Evolutionary conservation across 1,284 basidiomycete genomes (phyloP).

Genomic region (Rhodotorula sp.): DNA sequence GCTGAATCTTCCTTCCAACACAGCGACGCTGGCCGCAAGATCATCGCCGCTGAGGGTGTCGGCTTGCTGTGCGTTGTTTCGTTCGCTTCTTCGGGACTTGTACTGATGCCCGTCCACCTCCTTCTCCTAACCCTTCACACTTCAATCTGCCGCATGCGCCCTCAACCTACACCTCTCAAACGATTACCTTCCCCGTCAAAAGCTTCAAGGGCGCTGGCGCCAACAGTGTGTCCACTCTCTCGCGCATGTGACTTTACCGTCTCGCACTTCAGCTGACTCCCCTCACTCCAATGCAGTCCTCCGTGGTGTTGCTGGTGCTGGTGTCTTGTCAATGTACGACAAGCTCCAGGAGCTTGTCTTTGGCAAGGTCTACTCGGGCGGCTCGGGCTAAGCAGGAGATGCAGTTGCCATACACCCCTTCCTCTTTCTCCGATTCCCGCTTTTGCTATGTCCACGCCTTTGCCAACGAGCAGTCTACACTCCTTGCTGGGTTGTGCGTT

Average conservation of each 20-base stretch:
- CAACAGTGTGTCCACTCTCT: conserved; percentile 54
- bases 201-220: conserved; percentile 69
- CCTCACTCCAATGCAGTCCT: conserved; percentile 53
- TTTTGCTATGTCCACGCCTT: neutral
- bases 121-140: too few species aligned
- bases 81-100: conserved; percentile 55
- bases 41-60: conserved; percentile 81
- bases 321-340: conserved; percentile 58
- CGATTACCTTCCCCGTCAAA: too few species aligned
- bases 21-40: conserved; percentile 67
- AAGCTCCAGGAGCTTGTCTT: conserved; percentile 81
- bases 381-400: conserved; percentile 22
- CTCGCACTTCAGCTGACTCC: neutral
- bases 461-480: too few species aligned
- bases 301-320: conserved; percentile 85
- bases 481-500: too few species aligned
- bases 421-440: neutral
- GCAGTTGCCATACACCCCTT: neutral
- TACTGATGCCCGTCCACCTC: too few species aligned
- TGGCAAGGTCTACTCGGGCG: conserved; percentile 49
- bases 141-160: neutral
- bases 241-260: neutral
- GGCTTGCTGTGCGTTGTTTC: conserved; percentile 62
- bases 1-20: conserved; percentile 27
- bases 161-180: neutral